These are phyloP conservation scores for Boletus bicolor DNA, from an alignment of 768 basidiomycete genomes.

Conservation along the genomic window DNA sequence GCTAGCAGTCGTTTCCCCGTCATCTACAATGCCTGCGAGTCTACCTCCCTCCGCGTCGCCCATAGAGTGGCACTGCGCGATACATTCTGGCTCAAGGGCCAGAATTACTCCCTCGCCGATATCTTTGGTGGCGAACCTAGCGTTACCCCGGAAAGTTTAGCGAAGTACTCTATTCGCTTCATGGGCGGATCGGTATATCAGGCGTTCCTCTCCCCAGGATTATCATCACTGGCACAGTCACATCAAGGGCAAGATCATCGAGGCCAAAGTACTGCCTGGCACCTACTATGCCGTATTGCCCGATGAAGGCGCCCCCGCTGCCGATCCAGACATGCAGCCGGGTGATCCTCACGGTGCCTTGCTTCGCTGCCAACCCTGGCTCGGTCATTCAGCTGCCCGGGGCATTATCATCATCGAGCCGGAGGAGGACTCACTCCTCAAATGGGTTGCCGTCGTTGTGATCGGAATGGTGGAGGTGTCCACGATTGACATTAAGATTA, in stretches of 20 bases:
- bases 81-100: too few species aligned
- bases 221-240: neutral
- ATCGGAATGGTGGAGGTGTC: neutral
- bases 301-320: slow-evolving; percentile 4
- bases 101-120: too few species aligned
- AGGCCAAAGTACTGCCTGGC: neutral
- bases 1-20: too few species aligned
- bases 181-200: slow-evolving; percentile 4
- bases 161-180: slow-evolving; percentile 33
- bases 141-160: neutral
- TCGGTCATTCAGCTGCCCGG: slow-evolving; percentile 46
- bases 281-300: slow-evolving; percentile 17
- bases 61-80: too few species aligned
- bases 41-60: too few species aligned
- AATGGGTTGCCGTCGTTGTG: slow-evolving; percentile 49
- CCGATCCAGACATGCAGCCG: neutral
- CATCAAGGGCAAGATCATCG: neutral
- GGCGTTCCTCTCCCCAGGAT: neutral
- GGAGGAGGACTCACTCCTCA: slow-evolving; percentile 39
- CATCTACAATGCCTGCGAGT: too few species aligned
- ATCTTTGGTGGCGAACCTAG: too few species aligned
- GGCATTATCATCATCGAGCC: slow-evolving; percentile 54
- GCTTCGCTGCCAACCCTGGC: slow-evolving; percentile 38
- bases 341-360: slow-evolving; percentile 19
- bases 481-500: slow-evolving; percentile 30